Evolutionary conservation across 257 asterid genomes (phyloP), one percentile per base, ranked within the genome.

Genomic region (Misopates orontium): DNA sequence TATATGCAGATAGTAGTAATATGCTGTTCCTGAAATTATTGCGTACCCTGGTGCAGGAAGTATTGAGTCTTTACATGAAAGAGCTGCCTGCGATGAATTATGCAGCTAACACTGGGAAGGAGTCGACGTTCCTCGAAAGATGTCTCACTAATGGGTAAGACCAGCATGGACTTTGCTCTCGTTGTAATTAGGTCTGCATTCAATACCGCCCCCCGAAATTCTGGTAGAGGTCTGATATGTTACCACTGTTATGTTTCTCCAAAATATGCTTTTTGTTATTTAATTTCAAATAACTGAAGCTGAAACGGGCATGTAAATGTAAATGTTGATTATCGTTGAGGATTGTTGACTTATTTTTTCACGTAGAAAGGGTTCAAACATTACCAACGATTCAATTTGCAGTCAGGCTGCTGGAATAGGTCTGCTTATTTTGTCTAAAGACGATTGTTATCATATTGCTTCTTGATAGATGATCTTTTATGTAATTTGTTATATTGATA

Each of bases 101-200:
- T 75, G 97, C 97, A 67, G 87, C 97, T 59, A 90, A 93, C 78
- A 87, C 98, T 45, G 97, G 98, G 73, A 93, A 89, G 80, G 74
- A 85, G 65, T 84, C 97, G 32, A 76, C 24, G 77, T 93, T 93
- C 78, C 96, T 89, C 62, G 82, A 87, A 79, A 83, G 80, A 89
- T 87, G 98, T 60, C 83, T 93, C 39, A 87, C 91, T 19, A 85
- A 84, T 69, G 98, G 98, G 98, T 87, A 85, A 53, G 6, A 20
- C 65, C 32, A 16, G 10, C 47, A 16, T 52, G 15, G 21, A 15
- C 49, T 67, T 39, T 70, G 23, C 18, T 68, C 41, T 32, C 15
- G 49, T 60, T 64, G 59, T 19, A 55, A 28, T 39, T 51, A n/a
- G n/a, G 61, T 53, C 23, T 51, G 42, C 57, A 36, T 21, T 28